Evolutionary conservation across 2,329 filamentous ascomycete genomes (phyloP), one percentile per base, ranked within the genome.

Genomic region (Trichothecium sympodiale): DNA sequence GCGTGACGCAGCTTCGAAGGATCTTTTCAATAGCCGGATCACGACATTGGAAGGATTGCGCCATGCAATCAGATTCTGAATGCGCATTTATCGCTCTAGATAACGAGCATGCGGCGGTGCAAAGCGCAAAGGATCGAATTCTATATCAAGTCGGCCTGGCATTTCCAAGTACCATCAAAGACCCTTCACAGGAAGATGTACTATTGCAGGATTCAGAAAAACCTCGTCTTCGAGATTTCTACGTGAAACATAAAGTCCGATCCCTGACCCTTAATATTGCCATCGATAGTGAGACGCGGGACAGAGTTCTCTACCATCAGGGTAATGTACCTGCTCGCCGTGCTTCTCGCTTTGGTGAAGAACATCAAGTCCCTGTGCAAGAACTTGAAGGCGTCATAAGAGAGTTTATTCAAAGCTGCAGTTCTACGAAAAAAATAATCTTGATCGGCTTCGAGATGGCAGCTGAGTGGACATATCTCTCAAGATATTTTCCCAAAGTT

Each of bases 131-230:
- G 18, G 42, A 41, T 17, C 43, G 38, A 8, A 15, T 44, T 13
- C 40, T 46, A 25, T 34, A 41, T 16, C 43, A 46, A 23, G 43
- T 46, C n/a, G 40, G 38, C 5, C 15, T 46, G 1, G 40, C 42
- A 8, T 43, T 41, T 34, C 18, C 38, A 3, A 23, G 17, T 16
- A 34, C 23, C 12, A 34, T 25, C 6, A 10, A 10, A 10, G 20
- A 25, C 20, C 10, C 20, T n/a, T n/a, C n/a, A n/a, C n/a, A n/a
- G n/a, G n/a, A n/a, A 10, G 20, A 25, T 10, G 6, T 10, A 10
- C 34, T 29, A 18, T 12, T 27, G 31, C 30, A 34, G 26, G 13
- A 15, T n/a, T 13, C 25, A 8, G 14, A 15, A 9, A 8, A n/a
- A 3, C 39, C 18, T 7, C 14, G 12, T 13, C 39, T 45, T 17